phyloP scores from a whole-genome alignment of 164 flowering plant species.

The Vitis amurensis region DNA sequence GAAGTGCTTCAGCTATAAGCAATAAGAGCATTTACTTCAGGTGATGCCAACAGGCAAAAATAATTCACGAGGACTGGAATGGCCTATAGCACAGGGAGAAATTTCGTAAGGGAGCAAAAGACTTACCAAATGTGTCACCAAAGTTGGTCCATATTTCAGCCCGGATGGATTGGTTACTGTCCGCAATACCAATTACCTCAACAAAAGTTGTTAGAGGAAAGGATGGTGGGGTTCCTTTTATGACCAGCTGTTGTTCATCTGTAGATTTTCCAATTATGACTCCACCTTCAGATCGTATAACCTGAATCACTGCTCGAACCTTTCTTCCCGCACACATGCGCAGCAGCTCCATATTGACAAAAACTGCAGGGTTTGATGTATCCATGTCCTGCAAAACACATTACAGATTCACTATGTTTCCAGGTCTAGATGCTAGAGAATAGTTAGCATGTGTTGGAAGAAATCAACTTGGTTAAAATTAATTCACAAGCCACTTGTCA shows the following conservation, averaged over 20 bases:
- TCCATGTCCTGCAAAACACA: constrained; percentile 59
- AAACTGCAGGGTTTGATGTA: constrained; percentile 76
- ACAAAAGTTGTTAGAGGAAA: constrained; percentile 56
- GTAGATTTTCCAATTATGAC: constrained; percentile 63
- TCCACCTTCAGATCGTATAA: constrained; percentile 58
- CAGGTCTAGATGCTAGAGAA: too few species aligned
- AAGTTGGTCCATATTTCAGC: constrained; percentile 87
- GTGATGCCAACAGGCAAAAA: too few species aligned
- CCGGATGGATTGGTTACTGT: constrained; percentile 66
- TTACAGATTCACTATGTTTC: neutral
- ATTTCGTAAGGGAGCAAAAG: neutral
- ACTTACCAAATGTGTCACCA: constrained; percentile 69
- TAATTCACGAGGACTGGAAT: neutral
- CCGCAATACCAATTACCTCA: constrained; percentile 94
- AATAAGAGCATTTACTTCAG: too few species aligned
- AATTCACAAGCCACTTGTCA: too few species aligned
- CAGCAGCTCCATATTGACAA: constrained; percentile 77
- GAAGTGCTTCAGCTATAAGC: too few species aligned
- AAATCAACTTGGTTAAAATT: too few species aligned
- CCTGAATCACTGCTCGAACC: constrained; percentile 79
- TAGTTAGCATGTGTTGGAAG: too few species aligned
- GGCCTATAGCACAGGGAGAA: neutral
- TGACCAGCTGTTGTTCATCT: constrained; percentile 62
- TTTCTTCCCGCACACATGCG: constrained; percentile 58
- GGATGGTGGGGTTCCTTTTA: constrained; percentile 56